Percentiles rank a stretch among this genome's conserved stretches.
These are phyloP conservation scores for Datura wrightii DNA, from an alignment of 257 asterid genomes.

Conservation along the genomic window DNA sequence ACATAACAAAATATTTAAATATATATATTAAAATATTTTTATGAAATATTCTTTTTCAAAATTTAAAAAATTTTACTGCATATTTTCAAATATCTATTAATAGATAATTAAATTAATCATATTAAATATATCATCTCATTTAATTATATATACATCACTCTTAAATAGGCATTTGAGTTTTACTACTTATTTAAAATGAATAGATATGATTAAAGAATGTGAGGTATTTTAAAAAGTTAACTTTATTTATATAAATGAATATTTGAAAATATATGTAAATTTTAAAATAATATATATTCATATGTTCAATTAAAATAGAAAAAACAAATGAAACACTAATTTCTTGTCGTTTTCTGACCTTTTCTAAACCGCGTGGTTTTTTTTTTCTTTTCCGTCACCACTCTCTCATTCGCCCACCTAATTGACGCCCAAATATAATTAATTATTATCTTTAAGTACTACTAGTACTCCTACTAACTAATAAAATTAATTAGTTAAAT, in stretches of 20 bases:
- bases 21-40: too few species aligned
- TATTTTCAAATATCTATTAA: too few species aligned
- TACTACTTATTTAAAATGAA: too few species aligned
- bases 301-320: too few species aligned
- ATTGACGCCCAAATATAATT: slow-evolving; percentile 2
- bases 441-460: not conserved
- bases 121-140: too few species aligned
- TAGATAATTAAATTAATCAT: too few species aligned
- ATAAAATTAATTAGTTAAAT: not conserved
- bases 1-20: too few species aligned
- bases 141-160: too few species aligned
- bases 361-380: slow-evolving; percentile 52
- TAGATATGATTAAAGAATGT: not conserved
- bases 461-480: not conserved
- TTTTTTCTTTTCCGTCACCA: slow-evolving; percentile 42
- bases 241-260: not conserved
- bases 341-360: slow-evolving; percentile 9
- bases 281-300: too few species aligned
- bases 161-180: too few species aligned
- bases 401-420: slow-evolving; percentile 41
- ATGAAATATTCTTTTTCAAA: too few species aligned
- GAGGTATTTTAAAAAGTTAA: not conserved
- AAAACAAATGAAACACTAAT: not conserved
- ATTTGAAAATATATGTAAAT: not conserved
- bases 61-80: too few species aligned